A percentile compares a stretch with the other conserved stretches of the same genome.
Evolutionary conservation across 2,329 filamentous ascomycete species (phyloP).

Genomic region (Drechslerella dactyloides): DNA sequence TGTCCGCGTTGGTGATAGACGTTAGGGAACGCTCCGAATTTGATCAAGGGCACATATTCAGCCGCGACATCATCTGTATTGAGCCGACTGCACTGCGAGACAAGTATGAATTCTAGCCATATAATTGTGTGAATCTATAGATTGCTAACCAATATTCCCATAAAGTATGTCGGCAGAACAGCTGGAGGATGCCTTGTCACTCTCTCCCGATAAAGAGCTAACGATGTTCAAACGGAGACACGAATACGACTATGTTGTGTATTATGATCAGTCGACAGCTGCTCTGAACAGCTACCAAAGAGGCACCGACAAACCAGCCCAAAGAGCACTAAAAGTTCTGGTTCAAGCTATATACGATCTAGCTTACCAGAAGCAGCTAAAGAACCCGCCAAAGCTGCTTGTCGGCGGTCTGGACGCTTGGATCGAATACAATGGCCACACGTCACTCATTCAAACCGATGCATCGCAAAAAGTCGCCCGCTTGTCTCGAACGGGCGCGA

Average conservation of each 20-base stretch:
- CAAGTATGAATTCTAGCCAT: slow-evolving; percentile 65
- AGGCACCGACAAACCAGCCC: slow-evolving; percentile 59
- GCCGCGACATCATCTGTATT: slow-evolving; percentile 83
- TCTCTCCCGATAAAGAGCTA: slow-evolving; percentile 76
- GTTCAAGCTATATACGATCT: slow-evolving; percentile 82
- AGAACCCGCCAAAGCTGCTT: slow-evolving; percentile 75
- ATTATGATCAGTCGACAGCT: slow-evolving; percentile 77
- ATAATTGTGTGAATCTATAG: slow-evolving; percentile 25
- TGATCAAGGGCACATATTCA: slow-evolving; percentile 86
- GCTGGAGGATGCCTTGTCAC: slow-evolving; percentile 71
- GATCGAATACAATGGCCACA: slow-evolving; percentile 77
- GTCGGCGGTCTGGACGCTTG: slow-evolving; percentile 85
- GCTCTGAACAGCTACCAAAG: slow-evolving; percentile 56
- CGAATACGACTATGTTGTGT: slow-evolving; percentile 84
- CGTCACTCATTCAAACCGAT: slow-evolving; percentile 63
- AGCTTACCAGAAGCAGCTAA: slow-evolving; percentile 77
- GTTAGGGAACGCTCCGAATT: slow-evolving; percentile 79
- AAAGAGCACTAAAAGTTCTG: slow-evolving; percentile 71
- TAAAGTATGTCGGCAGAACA: slow-evolving; percentile 66
- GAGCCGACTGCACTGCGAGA: slow-evolving; percentile 79
- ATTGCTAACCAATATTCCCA: slow-evolving; percentile 13
- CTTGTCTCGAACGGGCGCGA: slow-evolving; percentile 63
- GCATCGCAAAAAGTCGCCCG: slow-evolving; percentile 21
- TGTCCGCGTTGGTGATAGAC: slow-evolving; percentile 82
- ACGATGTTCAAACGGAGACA: slow-evolving; percentile 73